Base-by-base conservation (phyloP, 306 rosid species). In the Echinosophora koreensis region DNA sequence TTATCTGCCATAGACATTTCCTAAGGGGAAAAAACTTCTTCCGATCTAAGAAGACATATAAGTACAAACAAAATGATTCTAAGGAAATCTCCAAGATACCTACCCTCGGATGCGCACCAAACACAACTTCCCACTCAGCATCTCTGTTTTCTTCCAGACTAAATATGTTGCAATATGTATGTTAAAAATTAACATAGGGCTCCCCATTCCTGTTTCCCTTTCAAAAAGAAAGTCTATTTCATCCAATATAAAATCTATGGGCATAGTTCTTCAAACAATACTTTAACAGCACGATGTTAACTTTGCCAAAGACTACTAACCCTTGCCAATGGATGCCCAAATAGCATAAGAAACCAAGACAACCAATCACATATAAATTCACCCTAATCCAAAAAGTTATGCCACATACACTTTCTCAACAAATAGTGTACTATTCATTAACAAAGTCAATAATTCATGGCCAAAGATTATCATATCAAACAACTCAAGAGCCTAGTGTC, bases 371-470 rank as follows among this genome's bases (percentile, higher is more conserved):
- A 62, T 14, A 28, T 14, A 62, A 62, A 62, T 8, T 62, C 15
- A 2, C 9, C 7, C 67, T 5, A n/a, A 32, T 34, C 46, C 46
- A 32, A 5, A 7, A 34, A 61, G 18, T 34, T 14, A 61, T 13
- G 44, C 12, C 67, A 35, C 27, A 34, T 15, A 49, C 30, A 59
- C 3, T 49, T 68, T 17, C 49, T 34, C 76, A 17, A 17, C 62
- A 51, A 76, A 32, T 62, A 51, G 34, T 47, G 16, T 8, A n/a
- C n/a, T n/a, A 32, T 76, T 63, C 69, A 32, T 28, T 1, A 52
- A 52, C 63, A 76, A 76, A 68, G 47, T 22, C 74, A 76, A 81
- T 6, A 8, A 63, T 77, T 10, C 56, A 32, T 44, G 6, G 30
- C 13, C 1, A 68, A 35, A n/a, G 3, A 22, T 6, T 1, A 56